These are phyloP conservation scores for Metarhizium rileyi DNA, from an alignment of 2,329 filamentous ascomycete genomes.

Conservation along the genomic window DNA sequence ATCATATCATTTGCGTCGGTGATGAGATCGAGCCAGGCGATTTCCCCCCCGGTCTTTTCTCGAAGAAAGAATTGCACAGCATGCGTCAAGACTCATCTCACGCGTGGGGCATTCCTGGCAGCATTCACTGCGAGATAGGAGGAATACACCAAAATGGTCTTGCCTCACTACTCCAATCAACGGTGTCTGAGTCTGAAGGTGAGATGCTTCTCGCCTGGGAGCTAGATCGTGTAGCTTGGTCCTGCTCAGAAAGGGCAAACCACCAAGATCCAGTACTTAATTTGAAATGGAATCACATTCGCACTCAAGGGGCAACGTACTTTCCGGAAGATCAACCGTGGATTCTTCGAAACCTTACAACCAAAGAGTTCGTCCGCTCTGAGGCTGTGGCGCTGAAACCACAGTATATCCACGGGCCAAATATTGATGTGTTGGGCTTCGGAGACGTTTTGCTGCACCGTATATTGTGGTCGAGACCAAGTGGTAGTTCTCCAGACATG, in stretches of 20 bases:
- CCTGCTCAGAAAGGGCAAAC: no score
- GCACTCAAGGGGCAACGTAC: neutral
- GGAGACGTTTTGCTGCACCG: constrained; percentile 7
- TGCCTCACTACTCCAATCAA: no score
- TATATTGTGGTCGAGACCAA: constrained; percentile 5
- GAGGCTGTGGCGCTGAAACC: constrained; percentile 7
- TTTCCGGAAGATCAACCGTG: neutral
- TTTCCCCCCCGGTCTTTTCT: constrained; percentile 5
- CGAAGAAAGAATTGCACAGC: neutral
- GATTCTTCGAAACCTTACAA: constrained; percentile 9
- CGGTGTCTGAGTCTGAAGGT: no score
- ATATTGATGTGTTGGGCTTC: constrained; percentile 5
- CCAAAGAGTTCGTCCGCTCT: constrained; percentile 7
- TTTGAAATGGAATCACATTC: no score
- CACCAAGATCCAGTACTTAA: no score
- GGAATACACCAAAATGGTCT: no score
- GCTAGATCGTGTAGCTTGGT: no score
- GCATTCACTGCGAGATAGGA: neutral
- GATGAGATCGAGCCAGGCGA: constrained; percentile 1
- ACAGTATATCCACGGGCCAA: constrained; percentile 6
- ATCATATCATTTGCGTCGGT: constrained; percentile 7
- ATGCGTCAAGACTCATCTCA: neutral
- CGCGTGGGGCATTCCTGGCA: no score
- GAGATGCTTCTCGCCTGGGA: no score
- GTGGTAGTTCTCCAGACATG: neutral